phyloP scores from a whole-genome alignment of 257 asterid genomes.

The Marsdenia floribunda region DNA sequence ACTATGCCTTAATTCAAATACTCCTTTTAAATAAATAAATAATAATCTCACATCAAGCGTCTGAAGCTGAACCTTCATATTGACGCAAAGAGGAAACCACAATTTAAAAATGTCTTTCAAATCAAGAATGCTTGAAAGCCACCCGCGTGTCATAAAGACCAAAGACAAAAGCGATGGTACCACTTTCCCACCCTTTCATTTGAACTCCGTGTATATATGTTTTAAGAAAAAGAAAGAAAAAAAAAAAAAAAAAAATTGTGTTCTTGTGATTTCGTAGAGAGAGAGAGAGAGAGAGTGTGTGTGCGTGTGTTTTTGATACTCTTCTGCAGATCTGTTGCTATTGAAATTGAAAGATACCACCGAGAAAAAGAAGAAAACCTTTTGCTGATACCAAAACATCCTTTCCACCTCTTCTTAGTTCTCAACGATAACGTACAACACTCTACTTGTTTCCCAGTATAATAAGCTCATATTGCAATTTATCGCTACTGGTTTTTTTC shows the following conservation, averaged over 20 bases:
- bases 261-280: background rate
- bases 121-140: conserved; percentile 3
- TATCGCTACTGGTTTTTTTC: background rate
- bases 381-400: background rate
- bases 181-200: background rate
- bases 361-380: background rate
- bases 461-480: conserved; percentile 6
- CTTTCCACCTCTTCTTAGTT: background rate
- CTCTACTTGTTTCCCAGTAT: background rate
- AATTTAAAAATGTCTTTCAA: background rate
- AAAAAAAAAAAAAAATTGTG: background rate
- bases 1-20: too few relatives aligned
- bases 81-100: background rate
- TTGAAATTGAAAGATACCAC: conserved; percentile 9
- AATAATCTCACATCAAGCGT: background rate
- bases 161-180: background rate
- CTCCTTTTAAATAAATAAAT: too few relatives aligned
- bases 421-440: conserved; percentile 9
- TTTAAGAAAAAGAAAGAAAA: too few relatives aligned
- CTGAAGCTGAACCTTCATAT: background rate
- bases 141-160: background rate
- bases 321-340: conserved; percentile 8
- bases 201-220: background rate
- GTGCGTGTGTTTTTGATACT: background rate
- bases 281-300: background rate